phyloP scores from a whole-genome alignment of 495 filamentous ascomycete genomes.

The Darksidea phi region DNA sequence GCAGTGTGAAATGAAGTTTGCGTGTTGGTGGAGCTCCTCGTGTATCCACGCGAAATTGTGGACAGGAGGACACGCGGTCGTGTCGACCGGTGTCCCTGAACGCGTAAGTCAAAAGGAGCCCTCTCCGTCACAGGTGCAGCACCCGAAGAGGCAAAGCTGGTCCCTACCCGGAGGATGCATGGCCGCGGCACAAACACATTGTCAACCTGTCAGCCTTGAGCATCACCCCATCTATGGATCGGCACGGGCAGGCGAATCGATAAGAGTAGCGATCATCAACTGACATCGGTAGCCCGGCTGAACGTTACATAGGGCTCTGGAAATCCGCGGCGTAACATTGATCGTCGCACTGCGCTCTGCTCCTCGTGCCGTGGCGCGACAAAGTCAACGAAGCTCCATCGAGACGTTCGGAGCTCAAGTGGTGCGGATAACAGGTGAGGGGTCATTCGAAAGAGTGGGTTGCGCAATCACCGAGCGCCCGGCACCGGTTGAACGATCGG shows the following conservation, averaged over 20 bases:
- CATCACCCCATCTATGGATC: constrained; percentile 27
- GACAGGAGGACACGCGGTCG: constrained; percentile 1
- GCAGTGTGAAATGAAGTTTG: constrained; percentile 32
- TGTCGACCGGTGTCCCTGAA: neutral
- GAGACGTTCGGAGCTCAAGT: neutral
- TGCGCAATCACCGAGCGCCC: constrained; percentile 40
- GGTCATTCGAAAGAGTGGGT: constrained; percentile 33
- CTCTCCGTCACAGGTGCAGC: neutral
- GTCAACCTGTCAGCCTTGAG: constrained; percentile 36
- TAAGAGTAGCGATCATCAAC: constrained; percentile 25
- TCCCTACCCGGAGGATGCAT: constrained; percentile 14
- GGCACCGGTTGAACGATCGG: constrained; percentile 33
- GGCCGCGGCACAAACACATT: constrained; percentile 25
- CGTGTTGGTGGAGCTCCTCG: constrained; percentile 30
- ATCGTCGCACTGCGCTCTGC: neutral
- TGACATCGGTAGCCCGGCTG: constrained; percentile 2
- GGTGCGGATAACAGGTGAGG: constrained; percentile 23
- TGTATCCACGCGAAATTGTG: constrained; percentile 35
- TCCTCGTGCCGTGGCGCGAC: no score
- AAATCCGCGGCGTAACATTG: neutral
- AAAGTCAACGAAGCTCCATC: neutral
- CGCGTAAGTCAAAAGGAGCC: neutral
- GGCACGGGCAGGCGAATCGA: constrained; percentile 33
- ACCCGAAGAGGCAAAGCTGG: constrained; percentile 26
- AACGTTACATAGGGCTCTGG: constrained; percentile 25